Base-by-base conservation (phyloP, 208 protist species). In the Trypanosoma melophagium region DNA sequence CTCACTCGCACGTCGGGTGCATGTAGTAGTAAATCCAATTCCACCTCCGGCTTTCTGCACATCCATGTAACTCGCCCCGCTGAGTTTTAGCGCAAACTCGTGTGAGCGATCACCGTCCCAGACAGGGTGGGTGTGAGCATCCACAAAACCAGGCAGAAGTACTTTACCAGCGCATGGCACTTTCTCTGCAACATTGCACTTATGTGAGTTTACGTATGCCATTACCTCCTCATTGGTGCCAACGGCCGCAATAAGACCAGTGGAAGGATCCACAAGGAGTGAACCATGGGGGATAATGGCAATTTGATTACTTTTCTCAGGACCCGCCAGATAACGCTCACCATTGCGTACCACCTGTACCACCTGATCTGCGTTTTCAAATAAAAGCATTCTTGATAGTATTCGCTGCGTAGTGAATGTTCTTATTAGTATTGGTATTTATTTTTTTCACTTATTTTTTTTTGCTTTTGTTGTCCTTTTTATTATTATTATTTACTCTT, bases 41-140 rank as follows among this genome's bases (percentile, higher is more conserved):
- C 89, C 87, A 53, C 89, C 88, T 52, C 88, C 90, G 2, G 70
- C 67, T 51, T 89, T 77, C 47, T 93, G 81, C 17, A 96, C 86
- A 12, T 96, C 89, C 53, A 95, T 82, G 73, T 96, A 96, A 22
- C 90, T 91, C 14, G 90, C 90, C 25, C 90, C 90, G 13, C 74
- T 83, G 3, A 96, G 69, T 70, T 95, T 96, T 67, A 92, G 81
- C 14, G 77, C 75, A 62, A 96, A 96, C 59, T 96, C 90, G 57
- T 93, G 77, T 12, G 77, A 67, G 16, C 90, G 40, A 70, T 94
- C 83, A 17, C 90, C 90, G 12, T 72, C 83, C 76, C 74, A 94
- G 12, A 96, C 89, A 16, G 90, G 84, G 63, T 96, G 90, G 7
- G 90, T 96, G 72, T 96, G 90, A 10, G 66, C 84, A 54, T 96